Base-by-base conservation (phyloP, 2,329 filamentous ascomycete genomes). In the Mariannaea sp. region DNA sequence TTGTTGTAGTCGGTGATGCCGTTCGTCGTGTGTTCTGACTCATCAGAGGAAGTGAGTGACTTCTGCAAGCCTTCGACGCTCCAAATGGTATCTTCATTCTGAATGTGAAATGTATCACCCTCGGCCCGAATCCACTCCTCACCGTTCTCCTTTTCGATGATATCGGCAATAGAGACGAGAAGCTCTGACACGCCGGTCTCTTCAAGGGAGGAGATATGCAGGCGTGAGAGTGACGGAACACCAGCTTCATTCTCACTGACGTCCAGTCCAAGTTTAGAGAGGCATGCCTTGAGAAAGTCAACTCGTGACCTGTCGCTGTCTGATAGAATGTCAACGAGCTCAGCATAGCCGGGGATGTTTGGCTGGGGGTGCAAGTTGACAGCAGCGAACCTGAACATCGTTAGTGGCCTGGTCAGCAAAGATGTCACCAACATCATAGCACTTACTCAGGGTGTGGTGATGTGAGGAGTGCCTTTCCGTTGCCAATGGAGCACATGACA, bases 361-460 rank as follows among this genome's bases (percentile, higher is more conserved):
- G 86, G 80, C 4, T 88, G 84, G 6, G 80, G 83, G 56, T 86
- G 80, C 6, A 97, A 80, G 65, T 96, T 96, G 38, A 78, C 82
- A 1, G 89, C 83, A 3, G 92, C 87, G 68, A 97, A 97, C 70
- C 92, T 96, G 61, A 2, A 8, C 8, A 32, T 5, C n/a, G 17
- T 55, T 14, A 56, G 42, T 36, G 19, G 16, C n/a, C 9, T 24
- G 3, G 19, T 9, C 7, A 7, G 7, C n/a, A n/a, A 1, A 6
- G 22, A 24, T 24, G 22, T 24, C 22, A 24, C 9, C 2, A 2
- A n/a, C 29, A 7, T 19, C 12, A 3, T 12, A 30, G 12, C 7
- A 62, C 73, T 45, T 56, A 95, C 90, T 99, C 94, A 45, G 93
- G 93, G 78, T 99, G 94, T 32, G 92, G 90, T 0, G 92, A 92